phyloP scores from a whole-genome alignment of 1,139 yeast genomes.

The Suhomyces maxii region DNA sequence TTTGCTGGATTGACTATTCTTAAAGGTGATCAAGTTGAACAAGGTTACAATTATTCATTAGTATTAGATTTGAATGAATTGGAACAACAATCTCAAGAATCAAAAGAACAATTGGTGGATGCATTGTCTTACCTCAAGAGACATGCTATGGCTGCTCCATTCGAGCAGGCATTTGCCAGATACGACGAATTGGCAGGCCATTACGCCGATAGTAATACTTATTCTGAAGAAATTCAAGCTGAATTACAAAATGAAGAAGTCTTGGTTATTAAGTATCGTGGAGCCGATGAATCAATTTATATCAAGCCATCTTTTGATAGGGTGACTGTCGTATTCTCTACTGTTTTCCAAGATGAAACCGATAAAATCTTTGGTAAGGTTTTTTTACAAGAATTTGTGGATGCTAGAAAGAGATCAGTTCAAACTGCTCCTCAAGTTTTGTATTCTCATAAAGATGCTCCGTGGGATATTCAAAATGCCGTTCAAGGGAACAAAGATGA shows the following conservation, averaged over 20 bases:
- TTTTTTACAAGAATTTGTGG: constrained; percentile 95
- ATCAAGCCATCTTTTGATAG: constrained; percentile 93
- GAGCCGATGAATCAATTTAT: constrained; percentile 80
- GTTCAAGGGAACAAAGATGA: constrained; percentile 42
- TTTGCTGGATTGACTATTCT: constrained; percentile 32
- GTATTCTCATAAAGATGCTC: constrained; percentile 88
- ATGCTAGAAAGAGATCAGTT: constrained; percentile 91
- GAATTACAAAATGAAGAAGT: constrained; percentile 55
- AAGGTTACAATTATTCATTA: constrained; percentile 81
- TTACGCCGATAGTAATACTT: constrained; percentile 49
- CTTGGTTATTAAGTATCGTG: constrained; percentile 82
- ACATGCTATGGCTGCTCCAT: constrained; percentile 89
- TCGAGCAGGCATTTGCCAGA: constrained; percentile 78
- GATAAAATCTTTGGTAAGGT: constrained; percentile 95
- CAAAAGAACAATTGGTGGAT: constrained; percentile 51
- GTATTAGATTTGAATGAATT: constrained; percentile 59
- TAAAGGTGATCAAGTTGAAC: constrained; percentile 48
- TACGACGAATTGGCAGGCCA: constrained; percentile 68
- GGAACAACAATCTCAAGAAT: constrained; percentile 43
- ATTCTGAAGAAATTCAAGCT: constrained; percentile 52
- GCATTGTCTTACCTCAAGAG: constrained; percentile 77
- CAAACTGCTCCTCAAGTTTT: constrained; percentile 98
- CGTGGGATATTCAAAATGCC: constrained; percentile 69
- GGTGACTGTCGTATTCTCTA: constrained; percentile 93
- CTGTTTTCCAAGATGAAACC: constrained; percentile 94